Conservation (phyloP, 129 eudicot genomes). For the Logfia minima region DNA sequence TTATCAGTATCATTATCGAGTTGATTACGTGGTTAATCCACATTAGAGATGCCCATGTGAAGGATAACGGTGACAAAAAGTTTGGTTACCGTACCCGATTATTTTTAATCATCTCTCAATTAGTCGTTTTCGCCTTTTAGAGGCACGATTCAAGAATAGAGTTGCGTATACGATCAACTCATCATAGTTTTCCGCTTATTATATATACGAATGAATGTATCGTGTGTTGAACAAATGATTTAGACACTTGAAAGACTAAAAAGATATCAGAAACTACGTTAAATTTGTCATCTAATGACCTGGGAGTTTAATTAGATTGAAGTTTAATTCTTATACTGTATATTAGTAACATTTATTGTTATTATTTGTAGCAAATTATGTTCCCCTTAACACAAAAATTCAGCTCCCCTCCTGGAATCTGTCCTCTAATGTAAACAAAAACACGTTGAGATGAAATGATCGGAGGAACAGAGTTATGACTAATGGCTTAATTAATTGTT, state of each 20-base stretch:
- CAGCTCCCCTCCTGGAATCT: too few relatives aligned
- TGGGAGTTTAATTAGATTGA: neutral
- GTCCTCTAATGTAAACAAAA: too few relatives aligned
- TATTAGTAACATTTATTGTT: too few relatives aligned
- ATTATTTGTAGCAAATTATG: too few relatives aligned
- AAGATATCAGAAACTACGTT: neutral
- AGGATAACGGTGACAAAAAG: conserved; percentile 37
- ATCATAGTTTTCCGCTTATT: neutral
- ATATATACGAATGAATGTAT: neutral
- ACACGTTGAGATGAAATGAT: too few relatives aligned
- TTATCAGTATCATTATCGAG: conserved; percentile 7
- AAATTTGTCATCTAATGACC: conserved; percentile 5
- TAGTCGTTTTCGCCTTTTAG: conserved; percentile 18
- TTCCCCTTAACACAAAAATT: too few relatives aligned
- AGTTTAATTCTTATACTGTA: conserved; percentile 4
- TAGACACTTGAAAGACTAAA: neutral
- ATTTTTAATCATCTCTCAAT: conserved; percentile 5
- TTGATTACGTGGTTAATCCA: conserved; percentile 17
- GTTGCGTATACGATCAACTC: conserved; percentile 13
- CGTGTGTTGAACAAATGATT: neutral
- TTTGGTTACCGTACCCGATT: conserved; percentile 24
- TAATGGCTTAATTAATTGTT: too few relatives aligned
- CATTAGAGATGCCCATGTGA: conserved; percentile 36
- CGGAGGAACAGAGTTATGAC: too few relatives aligned
- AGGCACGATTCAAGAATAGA: neutral